Base-by-base conservation (phyloP, 495 filamentous ascomycete species). In the Halenospora varia region DNA sequence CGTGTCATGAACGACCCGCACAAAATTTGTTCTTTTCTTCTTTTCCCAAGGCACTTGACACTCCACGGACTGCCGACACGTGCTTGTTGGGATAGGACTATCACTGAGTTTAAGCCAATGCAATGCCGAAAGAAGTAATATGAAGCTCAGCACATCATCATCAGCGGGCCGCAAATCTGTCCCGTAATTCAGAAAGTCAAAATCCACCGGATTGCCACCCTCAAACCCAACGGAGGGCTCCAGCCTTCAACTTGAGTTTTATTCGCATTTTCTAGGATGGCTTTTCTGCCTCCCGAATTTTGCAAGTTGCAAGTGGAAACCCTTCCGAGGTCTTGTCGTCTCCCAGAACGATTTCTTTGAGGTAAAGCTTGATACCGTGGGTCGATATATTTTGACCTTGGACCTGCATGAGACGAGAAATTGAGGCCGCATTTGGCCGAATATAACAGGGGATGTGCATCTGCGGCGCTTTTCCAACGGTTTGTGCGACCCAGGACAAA, bases 391-490 rank as follows among this genome's bases (percentile, higher is more conserved):
- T 46, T 19, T 25, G 47, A 57, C 10, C 25, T 26, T 24, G 47
- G 35, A 51, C 55, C 55, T 40, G 57, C 57, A 59, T 59, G 53
- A 61, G 49, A 46, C 6, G 48, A 42, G 26, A 35, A 56, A 56
- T 56, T 61, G 47, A 17, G 15, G 35, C 53, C 47, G 20, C 18
- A 56, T 61, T 42, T 15, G 49, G 49, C 44, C 42, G 19, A 25
- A 13, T 57, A 41, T 40, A 25, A 22, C 41, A 23, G 41, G 42
- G 42, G 29, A 25, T 60, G 11, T 41, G n/a, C 48, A 15, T 10
- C n/a, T 41, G 29, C 55, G 45, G n/a, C 26, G n/a, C 46, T 39
- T 22, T 53, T 20, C n/a, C 26, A n/a, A 53, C 18, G 39, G 51
- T 53, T 53, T 39, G 17, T 41, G 18, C 35, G 10, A 39, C 35